phyloP scores from a whole-genome alignment of 2,329 filamentous ascomycete genomes.

The Ilyonectria robusta region DNA sequence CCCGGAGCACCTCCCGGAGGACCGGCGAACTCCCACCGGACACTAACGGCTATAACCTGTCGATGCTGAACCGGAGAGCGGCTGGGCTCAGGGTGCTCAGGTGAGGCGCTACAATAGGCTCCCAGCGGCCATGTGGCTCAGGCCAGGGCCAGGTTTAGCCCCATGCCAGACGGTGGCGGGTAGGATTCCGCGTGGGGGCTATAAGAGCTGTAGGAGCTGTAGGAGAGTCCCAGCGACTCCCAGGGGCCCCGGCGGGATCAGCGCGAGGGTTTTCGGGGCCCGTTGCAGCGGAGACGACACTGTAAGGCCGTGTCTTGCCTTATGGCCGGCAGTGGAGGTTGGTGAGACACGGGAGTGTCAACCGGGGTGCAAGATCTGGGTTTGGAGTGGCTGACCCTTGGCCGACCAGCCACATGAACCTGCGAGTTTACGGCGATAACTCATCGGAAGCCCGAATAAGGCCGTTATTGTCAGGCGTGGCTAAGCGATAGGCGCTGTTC shows the following conservation, averaged over 20 bases:
- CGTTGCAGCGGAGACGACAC: slow-evolving; percentile 23
- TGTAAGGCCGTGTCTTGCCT: slow-evolving; percentile 41
- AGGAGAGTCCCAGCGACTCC: no score
- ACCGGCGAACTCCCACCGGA: slow-evolving; percentile 40
- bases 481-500: neutral
- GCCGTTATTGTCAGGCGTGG: neutral
- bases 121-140: slow-evolving; percentile 34
- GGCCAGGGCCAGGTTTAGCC: slow-evolving; percentile 13
- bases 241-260: neutral
- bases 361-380: slow-evolving; percentile 45
- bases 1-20: slow-evolving; percentile 15
- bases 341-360: slow-evolving; percentile 52
- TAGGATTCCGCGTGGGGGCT: neutral
- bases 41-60: slow-evolving; percentile 35
- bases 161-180: neutral
- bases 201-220: neutral
- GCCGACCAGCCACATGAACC: slow-evolving; percentile 13
- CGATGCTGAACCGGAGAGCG: slow-evolving; percentile 29
- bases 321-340: slow-evolving; percentile 39
- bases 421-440: slow-evolving; percentile 20
- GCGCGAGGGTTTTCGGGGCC: slow-evolving; percentile 5
- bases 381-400: slow-evolving; percentile 23
- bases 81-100: slow-evolving; percentile 43
- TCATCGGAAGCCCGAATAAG: neutral
- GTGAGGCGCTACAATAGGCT: slow-evolving; percentile 41